Evolutionary conservation across 441 rosid genomes (phyloP).

Genomic region (Corymbia calophylla): DNA sequence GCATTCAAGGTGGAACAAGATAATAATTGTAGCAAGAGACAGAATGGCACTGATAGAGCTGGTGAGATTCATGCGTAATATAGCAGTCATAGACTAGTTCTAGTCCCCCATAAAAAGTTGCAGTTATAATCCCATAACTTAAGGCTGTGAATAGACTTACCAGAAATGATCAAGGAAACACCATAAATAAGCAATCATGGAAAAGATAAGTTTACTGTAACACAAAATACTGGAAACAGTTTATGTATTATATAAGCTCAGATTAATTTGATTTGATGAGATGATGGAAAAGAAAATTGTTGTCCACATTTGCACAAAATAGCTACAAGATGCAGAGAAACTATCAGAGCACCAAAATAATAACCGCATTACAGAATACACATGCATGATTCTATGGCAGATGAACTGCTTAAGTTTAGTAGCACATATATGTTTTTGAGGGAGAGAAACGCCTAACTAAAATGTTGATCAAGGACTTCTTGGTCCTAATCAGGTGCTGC

Average conservation of each 20-base stretch:
- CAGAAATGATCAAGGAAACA: background rate
- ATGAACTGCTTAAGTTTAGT: background rate
- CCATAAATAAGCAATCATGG: background rate
- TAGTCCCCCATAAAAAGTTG: background rate
- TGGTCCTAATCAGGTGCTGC: background rate
- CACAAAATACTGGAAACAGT: background rate
- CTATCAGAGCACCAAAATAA: background rate
- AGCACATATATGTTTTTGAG: background rate
- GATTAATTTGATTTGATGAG: background rate
- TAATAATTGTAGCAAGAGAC: background rate
- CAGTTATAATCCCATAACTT: background rate
- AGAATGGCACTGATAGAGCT: background rate
- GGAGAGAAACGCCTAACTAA: background rate
- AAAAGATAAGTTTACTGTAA: background rate
- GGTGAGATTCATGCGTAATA: background rate
- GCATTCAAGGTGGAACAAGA: constrained; percentile 3
- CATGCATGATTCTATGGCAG: background rate
- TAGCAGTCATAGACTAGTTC: background rate
- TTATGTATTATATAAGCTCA: background rate
- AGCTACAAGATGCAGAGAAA: background rate
- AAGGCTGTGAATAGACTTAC: background rate
- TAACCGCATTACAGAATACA: background rate
- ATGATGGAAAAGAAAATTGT: background rate
- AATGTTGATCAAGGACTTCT: background rate
- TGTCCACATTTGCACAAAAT: background rate